These are phyloP conservation scores for Mycena galericulata DNA, from an alignment of 768 basidiomycete genomes.

Conservation along the genomic window DNA sequence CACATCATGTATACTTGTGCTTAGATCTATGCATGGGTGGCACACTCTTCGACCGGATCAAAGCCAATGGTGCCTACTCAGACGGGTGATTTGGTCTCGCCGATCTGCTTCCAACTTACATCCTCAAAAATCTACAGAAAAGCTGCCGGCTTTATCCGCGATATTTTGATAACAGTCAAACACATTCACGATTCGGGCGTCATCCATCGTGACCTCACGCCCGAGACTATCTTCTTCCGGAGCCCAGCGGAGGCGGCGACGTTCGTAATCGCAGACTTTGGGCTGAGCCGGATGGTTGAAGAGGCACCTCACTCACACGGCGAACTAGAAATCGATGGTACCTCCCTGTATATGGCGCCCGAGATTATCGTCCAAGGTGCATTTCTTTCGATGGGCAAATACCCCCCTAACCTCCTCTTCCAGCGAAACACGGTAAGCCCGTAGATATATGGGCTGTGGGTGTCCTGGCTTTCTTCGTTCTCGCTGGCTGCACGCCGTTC, in stretches of 20 bases:
- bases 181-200: conserved; percentile 94
- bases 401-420: not conserved
- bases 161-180: conserved; percentile 86
- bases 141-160: conserved; percentile 87
- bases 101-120: not conserved
- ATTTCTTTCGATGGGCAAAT: conserved; percentile 33
- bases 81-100: conserved; percentile 75
- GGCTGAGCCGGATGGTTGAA: conserved; percentile 91
- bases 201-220: conserved; percentile 96
- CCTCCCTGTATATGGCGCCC: conserved; percentile 95
- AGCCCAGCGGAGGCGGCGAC: conserved; percentile 91
- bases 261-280: conserved; percentile 97
- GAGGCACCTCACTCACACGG: conserved; percentile 76
- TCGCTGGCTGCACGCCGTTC: conserved; percentile 79
- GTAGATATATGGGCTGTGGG: conserved; percentile 98
- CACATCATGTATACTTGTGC: conserved; percentile 92
- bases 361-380: conserved; percentile 93
- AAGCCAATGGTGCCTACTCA: conserved; percentile 90
- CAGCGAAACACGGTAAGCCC: conserved; percentile 91
- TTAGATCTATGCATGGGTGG: conserved; percentile 98
- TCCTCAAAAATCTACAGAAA: conserved; percentile 64
- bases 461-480: conserved; percentile 95
- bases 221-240: conserved; percentile 96
- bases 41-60: conserved; percentile 87
- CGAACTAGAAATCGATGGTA: conserved; percentile 85